Conservation (phyloP, 805 yeast genomes). For the Tetrapisispora iriomotensis region DNA sequence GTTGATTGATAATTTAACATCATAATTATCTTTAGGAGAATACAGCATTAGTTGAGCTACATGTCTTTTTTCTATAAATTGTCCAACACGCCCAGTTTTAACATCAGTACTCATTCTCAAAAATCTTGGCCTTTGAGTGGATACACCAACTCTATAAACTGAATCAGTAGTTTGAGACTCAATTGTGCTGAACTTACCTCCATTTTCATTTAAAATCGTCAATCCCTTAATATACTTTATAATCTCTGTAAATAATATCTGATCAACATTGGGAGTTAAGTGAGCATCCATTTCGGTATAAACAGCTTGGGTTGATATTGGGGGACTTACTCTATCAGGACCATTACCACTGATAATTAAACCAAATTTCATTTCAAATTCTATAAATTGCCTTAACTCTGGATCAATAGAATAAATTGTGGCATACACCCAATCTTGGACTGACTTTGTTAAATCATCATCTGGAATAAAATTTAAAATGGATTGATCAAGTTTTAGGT, state of each 20-base stretch:
- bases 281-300: constrained; percentile 46
- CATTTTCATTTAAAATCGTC: constrained; percentile 40
- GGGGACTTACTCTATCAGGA: constrained; percentile 53
- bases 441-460: constrained; percentile 69
- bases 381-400: constrained; percentile 44
- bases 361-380: constrained; percentile 69
- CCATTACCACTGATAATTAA: constrained; percentile 52
- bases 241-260: constrained; percentile 48
- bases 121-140: constrained; percentile 55
- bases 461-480: constrained; percentile 63
- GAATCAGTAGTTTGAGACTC: constrained; percentile 57
- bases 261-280: constrained; percentile 59
- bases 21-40: constrained; percentile 70
- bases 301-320: constrained; percentile 60
- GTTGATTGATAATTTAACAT: constrained; percentile 64
- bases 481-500: constrained; percentile 31
- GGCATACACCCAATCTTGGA: constrained; percentile 86
- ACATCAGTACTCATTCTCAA: constrained; percentile 61
- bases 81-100: constrained; percentile 54
- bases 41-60: constrained; percentile 63
- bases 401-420: constrained; percentile 58
- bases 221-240: constrained; percentile 45
- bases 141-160: constrained; percentile 49
- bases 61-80: constrained; percentile 63
- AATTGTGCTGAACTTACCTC: constrained; percentile 46